Conservation (phyloP, 352 stramenopile genomes). For the Globisporangium nunn region DNA sequence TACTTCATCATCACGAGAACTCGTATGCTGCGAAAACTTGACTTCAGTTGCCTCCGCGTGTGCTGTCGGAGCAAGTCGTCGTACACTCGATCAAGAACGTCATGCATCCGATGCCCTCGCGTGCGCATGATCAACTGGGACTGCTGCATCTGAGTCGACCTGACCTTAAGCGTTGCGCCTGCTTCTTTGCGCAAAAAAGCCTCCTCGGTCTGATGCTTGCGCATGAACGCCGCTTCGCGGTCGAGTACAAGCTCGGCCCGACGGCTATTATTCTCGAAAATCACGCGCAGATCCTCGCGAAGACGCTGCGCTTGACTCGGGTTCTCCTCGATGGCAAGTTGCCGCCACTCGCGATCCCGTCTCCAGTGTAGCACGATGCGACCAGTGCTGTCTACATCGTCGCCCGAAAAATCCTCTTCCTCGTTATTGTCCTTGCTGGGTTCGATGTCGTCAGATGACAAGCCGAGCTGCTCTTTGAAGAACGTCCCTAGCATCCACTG, state of each 20-base stretch:
- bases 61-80: conserved; percentile 42
- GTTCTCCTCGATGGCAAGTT: conserved; percentile 32
- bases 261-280: conserved; percentile 23
- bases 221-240: conserved; percentile 28
- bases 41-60: conserved; percentile 30
- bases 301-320: conserved; percentile 25
- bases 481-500: conserved; percentile 35
- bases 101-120: conserved; percentile 43
- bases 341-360: conserved; percentile 41
- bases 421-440: background rate
- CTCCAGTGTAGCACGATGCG: conserved; percentile 33
- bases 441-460: background rate
- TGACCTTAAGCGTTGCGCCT: conserved; percentile 35
- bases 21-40: conserved; percentile 48
- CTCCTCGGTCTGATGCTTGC: conserved; percentile 34
- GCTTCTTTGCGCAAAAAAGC: conserved; percentile 41
- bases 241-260: conserved; percentile 25
- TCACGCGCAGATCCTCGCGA: conserved; percentile 23
- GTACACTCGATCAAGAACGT: conserved; percentile 55
- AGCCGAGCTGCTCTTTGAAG: conserved; percentile 15
- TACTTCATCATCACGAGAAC: conserved; percentile 44
- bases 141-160: conserved; percentile 36
- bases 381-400: conserved; percentile 8
- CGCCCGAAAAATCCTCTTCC: conserved; percentile 4
- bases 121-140: conserved; percentile 41